A percentile compares a stretch with the other conserved stretches of the same genome.
Evolutionary conservation across 169 alveolate genomes (phyloP).

Genomic region (Cryptosporidium felis): DNA sequence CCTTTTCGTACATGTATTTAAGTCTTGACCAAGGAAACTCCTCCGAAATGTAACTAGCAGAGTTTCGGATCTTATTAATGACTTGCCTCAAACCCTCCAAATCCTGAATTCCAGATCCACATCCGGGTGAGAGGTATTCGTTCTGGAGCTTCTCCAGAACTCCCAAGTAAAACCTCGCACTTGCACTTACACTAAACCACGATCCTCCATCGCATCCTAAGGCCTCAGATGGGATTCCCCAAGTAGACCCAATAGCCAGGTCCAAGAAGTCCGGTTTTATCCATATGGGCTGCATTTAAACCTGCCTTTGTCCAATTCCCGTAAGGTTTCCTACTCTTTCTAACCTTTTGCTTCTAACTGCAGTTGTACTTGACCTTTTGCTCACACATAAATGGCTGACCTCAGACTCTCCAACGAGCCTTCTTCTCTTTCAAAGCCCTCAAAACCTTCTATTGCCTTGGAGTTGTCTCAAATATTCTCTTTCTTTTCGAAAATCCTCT

Average conservation of each 20-base stretch:
- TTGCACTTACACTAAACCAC: conserved; percentile 37
- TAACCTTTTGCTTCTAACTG: too few species aligned
- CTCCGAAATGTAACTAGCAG: conserved; percentile 34
- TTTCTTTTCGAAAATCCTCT: too few species aligned
- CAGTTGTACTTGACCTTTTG: too few species aligned
- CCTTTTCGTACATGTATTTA: conserved; percentile 34
- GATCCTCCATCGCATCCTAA: conserved; percentile 53
- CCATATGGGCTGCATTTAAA: conserved; percentile 58
- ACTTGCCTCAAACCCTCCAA: conserved; percentile 19
- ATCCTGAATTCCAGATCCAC: neutral
- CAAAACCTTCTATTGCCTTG: too few species aligned
- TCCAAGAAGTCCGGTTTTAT: conserved; percentile 36
- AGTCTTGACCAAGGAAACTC: conserved; percentile 68
- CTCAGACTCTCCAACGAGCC: too few species aligned
- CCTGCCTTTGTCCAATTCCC: neutral
- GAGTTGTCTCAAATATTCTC: too few species aligned
- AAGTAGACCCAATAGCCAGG: conserved; percentile 6
- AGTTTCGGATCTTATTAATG: conserved; percentile 14
- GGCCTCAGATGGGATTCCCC: conserved; percentile 47
- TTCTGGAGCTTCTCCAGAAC: conserved; percentile 12
- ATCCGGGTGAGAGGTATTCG: neutral
- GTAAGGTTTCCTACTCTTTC: too few species aligned
- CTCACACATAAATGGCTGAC: too few species aligned
- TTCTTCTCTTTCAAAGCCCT: too few species aligned
- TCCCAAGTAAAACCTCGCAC: conserved; percentile 44